Base-by-base conservation (phyloP, 139 green algal species). In the Choricystis sp. region DNA sequence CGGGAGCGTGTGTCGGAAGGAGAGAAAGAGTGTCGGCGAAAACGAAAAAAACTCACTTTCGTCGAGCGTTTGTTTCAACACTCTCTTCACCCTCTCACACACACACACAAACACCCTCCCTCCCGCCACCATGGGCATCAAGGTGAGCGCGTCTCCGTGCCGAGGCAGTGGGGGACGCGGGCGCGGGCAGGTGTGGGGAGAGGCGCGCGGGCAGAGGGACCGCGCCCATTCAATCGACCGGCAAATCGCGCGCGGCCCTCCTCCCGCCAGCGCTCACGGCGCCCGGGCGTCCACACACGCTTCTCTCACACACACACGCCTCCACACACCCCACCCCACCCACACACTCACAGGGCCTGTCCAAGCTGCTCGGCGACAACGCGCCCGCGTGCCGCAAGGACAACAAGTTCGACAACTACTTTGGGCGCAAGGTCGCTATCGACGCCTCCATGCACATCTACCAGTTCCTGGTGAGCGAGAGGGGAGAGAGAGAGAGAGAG, bases 381-480 rank as follows among this genome's bases (percentile, higher is more conserved):
- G 90, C 92, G 3, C 83, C 85, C 0, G 74, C 62, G 3, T 83
- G 71, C 69, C 81, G 89, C 60, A 85, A 82, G 30, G 85, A 94
- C 64, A 77, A 87, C 26, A 94, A 94, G 65, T 95, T 98, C 59
- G 87, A 96, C n/a, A 86, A 81, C 56, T 96, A 95, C 68, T 97
- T 98, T 72, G 94, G 92, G 2, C 72, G 94, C 3, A 95, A 92
- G 65, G 87, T 99, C 61, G 94, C 91, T 3, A 83, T 99, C 23
- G 93, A 99, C 69, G 94, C 94, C 4, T 94, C 81, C 49, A 97
- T 97, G 91, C 89, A 96, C 77, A 98, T 99, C 31, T 99, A 99
- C 69, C 87, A 96, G 65, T 97, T 96, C 73, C 77, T 99, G 82
- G 87, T 94, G 19, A 25, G 66, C 4, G 19, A 2, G 21, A 49